A percentile compares a stretch with the other conserved stretches of the same genome.
Conservation (phyloP, 768 basidiomycete species). For the Asterophora lycoperdoides region DNA sequence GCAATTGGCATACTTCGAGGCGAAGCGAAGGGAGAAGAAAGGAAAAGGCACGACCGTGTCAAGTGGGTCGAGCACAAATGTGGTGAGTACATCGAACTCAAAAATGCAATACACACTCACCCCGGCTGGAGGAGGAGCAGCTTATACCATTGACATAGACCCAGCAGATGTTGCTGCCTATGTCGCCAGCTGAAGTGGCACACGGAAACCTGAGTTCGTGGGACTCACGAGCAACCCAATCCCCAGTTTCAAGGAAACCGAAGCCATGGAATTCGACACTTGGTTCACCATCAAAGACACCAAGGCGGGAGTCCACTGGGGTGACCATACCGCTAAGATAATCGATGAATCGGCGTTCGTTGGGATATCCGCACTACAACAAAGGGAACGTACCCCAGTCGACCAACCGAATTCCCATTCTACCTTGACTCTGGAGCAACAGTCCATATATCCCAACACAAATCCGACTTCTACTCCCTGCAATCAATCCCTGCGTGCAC, state of each 20-base stretch:
- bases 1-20: neutral
- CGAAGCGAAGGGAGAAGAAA: neutral
- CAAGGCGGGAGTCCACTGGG: neutral
- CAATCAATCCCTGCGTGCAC: conserved; percentile 17
- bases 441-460: conserved; percentile 20
- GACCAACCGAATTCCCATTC: neutral
- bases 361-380: too few relatives aligned
- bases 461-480: conserved; percentile 22
- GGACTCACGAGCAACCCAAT: neutral
- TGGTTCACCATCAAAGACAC: conserved; percentile 1
- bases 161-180: neutral
- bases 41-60: too few relatives aligned
- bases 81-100: neutral
- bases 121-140: too few relatives aligned
- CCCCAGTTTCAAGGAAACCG: neutral
- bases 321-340: too few relatives aligned
- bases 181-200: neutral
- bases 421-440: conserved; percentile 25
- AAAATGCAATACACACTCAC: too few relatives aligned
- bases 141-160: neutral
- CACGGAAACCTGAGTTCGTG: neutral
- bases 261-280: conserved; percentile 7
- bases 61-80: too few relatives aligned
- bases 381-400: too few relatives aligned
- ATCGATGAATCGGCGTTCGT: too few relatives aligned